phyloP scores from a whole-genome alignment of 345 rosid genomes.

The Diplotaxis tenuifolia region DNA sequence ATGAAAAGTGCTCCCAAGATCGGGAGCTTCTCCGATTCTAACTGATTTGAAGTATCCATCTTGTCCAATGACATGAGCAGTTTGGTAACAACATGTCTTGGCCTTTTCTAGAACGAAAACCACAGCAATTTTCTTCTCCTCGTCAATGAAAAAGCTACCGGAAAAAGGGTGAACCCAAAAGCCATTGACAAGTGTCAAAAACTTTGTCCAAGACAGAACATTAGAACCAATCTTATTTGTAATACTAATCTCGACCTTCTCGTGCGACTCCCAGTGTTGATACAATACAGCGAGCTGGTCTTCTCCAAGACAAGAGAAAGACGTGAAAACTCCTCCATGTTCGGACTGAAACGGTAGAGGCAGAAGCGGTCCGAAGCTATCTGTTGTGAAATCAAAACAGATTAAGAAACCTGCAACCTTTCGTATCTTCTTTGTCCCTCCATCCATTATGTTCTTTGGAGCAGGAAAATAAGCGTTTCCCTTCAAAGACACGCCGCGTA shows the following conservation, averaged over 20 bases:
- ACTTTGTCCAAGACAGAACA: neutral
- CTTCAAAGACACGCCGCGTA: neutral
- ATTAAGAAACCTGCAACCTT: neutral
- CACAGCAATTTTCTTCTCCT: neutral
- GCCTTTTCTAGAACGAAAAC: neutral
- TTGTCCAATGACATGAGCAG: neutral
- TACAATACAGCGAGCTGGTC: neutral
- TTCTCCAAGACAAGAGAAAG: neutral
- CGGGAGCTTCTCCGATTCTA: neutral
- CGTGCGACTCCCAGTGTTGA: neutral
- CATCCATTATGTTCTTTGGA: too few relatives aligned
- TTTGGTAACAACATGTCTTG: neutral
- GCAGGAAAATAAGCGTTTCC: neutral
- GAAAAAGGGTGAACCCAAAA: neutral
- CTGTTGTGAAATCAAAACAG: neutral
- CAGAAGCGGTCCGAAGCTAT: neutral
- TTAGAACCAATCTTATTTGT: neutral
- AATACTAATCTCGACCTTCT: neutral
- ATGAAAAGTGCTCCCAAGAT: neutral
- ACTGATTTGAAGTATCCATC: neutral
- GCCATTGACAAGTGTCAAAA: neutral
- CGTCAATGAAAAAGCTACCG: neutral
- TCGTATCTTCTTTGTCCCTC: too few relatives aligned
- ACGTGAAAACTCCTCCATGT: neutral
- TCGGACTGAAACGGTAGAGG: neutral